Conservation (phyloP, 176 grass and related monocot species). For the Triticum dicoccoides region DNA sequence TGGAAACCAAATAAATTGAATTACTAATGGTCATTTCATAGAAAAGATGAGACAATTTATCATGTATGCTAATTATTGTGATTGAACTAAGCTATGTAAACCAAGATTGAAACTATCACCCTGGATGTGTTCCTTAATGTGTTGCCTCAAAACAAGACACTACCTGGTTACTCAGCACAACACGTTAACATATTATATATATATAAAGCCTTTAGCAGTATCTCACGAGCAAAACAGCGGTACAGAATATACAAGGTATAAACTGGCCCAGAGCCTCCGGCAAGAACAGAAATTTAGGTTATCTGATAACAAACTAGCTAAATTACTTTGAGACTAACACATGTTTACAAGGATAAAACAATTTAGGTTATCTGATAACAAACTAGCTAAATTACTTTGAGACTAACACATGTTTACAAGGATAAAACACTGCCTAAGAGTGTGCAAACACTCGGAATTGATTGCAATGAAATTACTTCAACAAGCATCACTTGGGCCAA, state of each 20-base stretch:
- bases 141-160: background rate
- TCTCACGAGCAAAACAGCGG: background rate
- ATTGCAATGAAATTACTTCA: background rate
- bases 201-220: background rate
- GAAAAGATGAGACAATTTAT: background rate
- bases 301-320: background rate
- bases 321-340: background rate
- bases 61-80: background rate
- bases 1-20: background rate
- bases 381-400: background rate
- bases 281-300: background rate
- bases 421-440: background rate
- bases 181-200: background rate
- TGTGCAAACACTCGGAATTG: background rate
- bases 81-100: slow-evolving; percentile 1
- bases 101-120: background rate
- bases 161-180: background rate
- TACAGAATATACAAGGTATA: background rate
- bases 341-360: background rate
- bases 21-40: background rate
- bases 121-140: background rate
- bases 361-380: background rate
- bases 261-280: background rate
- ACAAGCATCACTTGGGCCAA: background rate
- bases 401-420: background rate